Base-by-base conservation (phyloP, 1,284 basidiomycete species). In the Puccinia sorghi region DNA sequence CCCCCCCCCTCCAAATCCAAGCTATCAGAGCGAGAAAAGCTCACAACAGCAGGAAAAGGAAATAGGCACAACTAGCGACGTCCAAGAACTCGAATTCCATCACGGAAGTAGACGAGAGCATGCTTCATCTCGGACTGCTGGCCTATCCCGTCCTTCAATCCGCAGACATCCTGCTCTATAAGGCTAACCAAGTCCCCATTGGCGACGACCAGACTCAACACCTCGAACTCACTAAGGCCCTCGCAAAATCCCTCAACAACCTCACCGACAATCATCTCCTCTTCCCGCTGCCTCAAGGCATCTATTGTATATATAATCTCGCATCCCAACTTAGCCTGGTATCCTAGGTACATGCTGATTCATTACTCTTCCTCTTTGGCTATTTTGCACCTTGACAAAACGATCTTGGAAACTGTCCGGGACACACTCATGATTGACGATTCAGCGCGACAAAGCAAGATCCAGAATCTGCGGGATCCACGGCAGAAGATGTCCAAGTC, bases 171-270 rank as follows among this genome's bases (percentile, higher is more conserved):
- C 86, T 97, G 12, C 87, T 90, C 1, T 97, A 97, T 84, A 89
- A 88, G 82, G 89, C 93, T 2, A 97, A 94, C 0, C 92, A 95
- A 84, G 92, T 98, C 0, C 95, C 95, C 0, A 94, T 97, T 1
- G 95, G 95, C 27, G 93, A 97, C 83, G 95, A 98, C 84, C 95
- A 97, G 84, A 89, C 90, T 48, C 95, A 98, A 85, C 95, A 98
- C 82, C 88, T 97, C 39, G 94, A 97, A 84, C 88, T 98, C 0
- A 88, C 89, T 37, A 88, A 93, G 50, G 93, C 95, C 83, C 85
- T 97, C 11, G 94, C 92, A 0, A 89, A 93, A 39, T 86, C 86
- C 8, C 97, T 96, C 86, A 97, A 97, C 83, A 87, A 89, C 4
- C 88, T 88, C 17, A 81, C 84, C 32, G 83, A 84, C 46, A 82